Evolutionary conservation across 192 early-diverging fungal genomes (phyloP), one percentile per base, ranked within the genome.

Genomic region (Rhizophagus sp.): DNA sequence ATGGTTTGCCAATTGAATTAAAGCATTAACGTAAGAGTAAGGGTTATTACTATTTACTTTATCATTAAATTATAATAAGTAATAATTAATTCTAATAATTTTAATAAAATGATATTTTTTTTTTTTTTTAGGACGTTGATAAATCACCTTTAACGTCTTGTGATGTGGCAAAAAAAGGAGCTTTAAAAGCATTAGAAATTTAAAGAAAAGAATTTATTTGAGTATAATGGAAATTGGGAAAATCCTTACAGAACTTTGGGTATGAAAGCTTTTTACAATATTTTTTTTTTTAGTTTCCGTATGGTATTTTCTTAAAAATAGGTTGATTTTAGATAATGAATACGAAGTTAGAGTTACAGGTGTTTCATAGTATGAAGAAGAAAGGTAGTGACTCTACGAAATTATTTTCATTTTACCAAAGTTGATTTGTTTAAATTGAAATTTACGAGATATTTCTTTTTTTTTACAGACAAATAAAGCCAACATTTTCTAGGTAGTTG

Each of bases 1-100:
- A 95, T 74, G 94, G 94, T 8, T 80, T 95, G 41, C 94, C 94
- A 25, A 95, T 95, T 76, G 94, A 95, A 81, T 85, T 91, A 66
- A 95, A 82, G 93, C 93, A 0, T 82, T 95, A 25, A 89, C 85
- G 15, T 93, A 47, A 91, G 88, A 74, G 85, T 86, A 36, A 27
- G 0, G 1, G 1, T 25, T 50, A 49, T 72, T 30, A 1, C 1
- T 1, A 72, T 72, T 52, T 25, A 2, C 36, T 49, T 69, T 33
- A 24, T 17, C 11, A 27, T 67, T 30, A 12, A n/a, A 15, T 33
- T n/a, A 33, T 33, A 66, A 66, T 17, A 6, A 10, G 25, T 34
- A n/a, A n/a, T n/a, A n/a, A n/a, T n/a, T n/a, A n/a, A n/a, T n/a
- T n/a, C n/a, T n/a, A n/a, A n/a, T n/a, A n/a, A n/a, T n/a, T n/a